A percentile compares a stretch with the other conserved stretches of the same genome.
phyloP scores from a whole-genome alignment of 2,329 filamentous ascomycete species.

The Cladosporium sp. region DNA sequence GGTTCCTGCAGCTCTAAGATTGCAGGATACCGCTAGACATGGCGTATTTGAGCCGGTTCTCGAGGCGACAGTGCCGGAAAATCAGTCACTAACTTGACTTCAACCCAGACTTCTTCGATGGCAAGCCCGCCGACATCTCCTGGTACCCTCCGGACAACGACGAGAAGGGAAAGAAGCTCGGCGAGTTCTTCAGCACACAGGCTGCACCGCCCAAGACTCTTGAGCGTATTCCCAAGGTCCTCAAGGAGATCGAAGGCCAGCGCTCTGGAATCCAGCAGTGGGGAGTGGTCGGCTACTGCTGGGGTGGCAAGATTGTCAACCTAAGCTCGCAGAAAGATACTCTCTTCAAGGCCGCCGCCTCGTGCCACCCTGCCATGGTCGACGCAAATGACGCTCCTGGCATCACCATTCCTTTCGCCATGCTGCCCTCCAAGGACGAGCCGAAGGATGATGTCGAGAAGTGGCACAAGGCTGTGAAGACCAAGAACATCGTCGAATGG shows the following conservation, averaged over 20 bases:
- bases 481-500: constrained; percentile 47
- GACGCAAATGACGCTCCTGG: constrained; percentile 57
- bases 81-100: background rate
- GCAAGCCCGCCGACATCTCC: constrained; percentile 63
- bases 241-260: constrained; percentile 55
- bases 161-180: constrained; percentile 61
- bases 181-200: constrained; percentile 58
- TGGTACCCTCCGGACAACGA: constrained; percentile 60
- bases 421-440: constrained; percentile 61
- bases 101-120: constrained; percentile 75
- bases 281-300: constrained; percentile 63
- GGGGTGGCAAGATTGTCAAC: constrained; percentile 56
- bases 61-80: background rate
- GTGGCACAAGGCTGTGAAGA: constrained; percentile 51
- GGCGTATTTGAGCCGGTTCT: background rate
- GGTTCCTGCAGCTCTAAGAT: background rate
- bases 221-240: constrained; percentile 55
- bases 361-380: constrained; percentile 62
- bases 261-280: constrained; percentile 52
- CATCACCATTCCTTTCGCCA: constrained; percentile 57
- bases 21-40: background rate
- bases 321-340: constrained; percentile 53
- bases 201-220: constrained; percentile 61
- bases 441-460: constrained; percentile 51
- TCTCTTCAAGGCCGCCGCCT: constrained; percentile 58